Conservation (phyloP, 2,329 filamentous ascomycete species). For the Xylaria sp. region DNA sequence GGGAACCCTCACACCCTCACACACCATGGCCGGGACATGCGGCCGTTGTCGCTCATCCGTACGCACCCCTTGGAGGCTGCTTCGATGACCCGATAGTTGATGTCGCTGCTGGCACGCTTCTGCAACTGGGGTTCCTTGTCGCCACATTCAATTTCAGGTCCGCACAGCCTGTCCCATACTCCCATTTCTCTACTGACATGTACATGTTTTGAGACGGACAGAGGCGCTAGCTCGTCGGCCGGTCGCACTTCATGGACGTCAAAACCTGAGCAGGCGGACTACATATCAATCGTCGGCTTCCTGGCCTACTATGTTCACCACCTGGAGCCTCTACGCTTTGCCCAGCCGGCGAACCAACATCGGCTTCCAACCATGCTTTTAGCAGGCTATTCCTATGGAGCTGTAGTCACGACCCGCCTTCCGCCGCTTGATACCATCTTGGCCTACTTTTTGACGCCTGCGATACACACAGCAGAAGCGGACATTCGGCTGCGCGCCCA, state of each 20-base stretch:
- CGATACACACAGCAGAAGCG: conserved; percentile 66
- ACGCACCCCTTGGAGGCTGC: conserved; percentile 85
- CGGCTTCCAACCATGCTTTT: conserved; percentile 57
- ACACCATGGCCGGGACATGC: conserved; percentile 60
- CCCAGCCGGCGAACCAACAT: not conserved
- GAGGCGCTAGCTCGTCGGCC: conserved; percentile 78
- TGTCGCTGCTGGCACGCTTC: conserved; percentile 69
- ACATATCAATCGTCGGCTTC: conserved; percentile 83
- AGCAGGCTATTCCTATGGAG: conserved; percentile 91
- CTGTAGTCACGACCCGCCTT: conserved; percentile 79
- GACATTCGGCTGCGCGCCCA: conserved; percentile 77
- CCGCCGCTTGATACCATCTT: conserved; percentile 71
- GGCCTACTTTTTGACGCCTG: conserved; percentile 64
- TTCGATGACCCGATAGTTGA: conserved; percentile 85
- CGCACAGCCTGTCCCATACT: conserved; percentile 5
- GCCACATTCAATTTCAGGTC: conserved; percentile 91
- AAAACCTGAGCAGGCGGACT: conserved; percentile 83
- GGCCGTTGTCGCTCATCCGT: conserved; percentile 81
- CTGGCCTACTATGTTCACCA: conserved; percentile 76
- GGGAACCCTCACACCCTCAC: conserved; percentile 41
- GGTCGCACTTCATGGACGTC: conserved; percentile 90
- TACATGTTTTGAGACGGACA: conserved; percentile 51
- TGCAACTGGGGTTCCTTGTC: conserved; percentile 78
- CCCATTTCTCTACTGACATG: conserved; percentile 7
- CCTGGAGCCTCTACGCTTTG: conserved; percentile 57